phyloP scores from a whole-genome alignment of 257 asterid genomes.

The Eustoma russellianum region DNA sequence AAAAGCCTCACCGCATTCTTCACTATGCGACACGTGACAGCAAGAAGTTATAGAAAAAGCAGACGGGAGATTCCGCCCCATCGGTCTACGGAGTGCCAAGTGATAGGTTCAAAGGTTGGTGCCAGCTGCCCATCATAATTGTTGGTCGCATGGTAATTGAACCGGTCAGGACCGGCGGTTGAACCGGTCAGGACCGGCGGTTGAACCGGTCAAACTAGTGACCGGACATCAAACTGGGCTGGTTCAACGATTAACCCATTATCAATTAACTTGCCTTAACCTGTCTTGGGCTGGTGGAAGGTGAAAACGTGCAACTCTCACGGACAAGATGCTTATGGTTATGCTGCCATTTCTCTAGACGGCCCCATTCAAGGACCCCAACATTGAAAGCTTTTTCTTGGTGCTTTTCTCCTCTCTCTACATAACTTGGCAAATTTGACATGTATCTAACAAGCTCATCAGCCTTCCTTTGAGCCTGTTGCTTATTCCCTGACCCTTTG shows the following conservation, averaged over 20 bases:
- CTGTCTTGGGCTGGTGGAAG: conserved; percentile 37
- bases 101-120: too few relatives aligned
- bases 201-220: too few relatives aligned
- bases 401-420: conserved; percentile 43
- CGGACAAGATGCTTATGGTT: conserved; percentile 15
- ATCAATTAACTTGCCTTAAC: conserved; percentile 24
- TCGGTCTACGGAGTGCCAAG: too few relatives aligned
- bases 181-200: conserved; percentile 12
- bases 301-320: conserved; percentile 20
- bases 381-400: conserved; percentile 54
- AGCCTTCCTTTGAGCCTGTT: conserved; percentile 15
- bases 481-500: conserved; percentile 24
- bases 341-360: conserved; percentile 63
- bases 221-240: too few relatives aligned
- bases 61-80: too few relatives aligned
- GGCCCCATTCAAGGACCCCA: conserved; percentile 74
- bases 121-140: too few relatives aligned
- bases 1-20: too few relatives aligned
- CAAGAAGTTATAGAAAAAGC: too few relatives aligned
- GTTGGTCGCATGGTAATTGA: conserved; percentile 13
- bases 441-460: conserved; percentile 76
- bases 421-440: conserved; percentile 67
- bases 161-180: conserved; percentile 11
- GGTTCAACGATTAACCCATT: conserved; percentile 33
- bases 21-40: too few relatives aligned